Evolutionary conservation across 805 yeast genomes (phyloP).

Genomic region (Metschnikowia cubensis): DNA sequence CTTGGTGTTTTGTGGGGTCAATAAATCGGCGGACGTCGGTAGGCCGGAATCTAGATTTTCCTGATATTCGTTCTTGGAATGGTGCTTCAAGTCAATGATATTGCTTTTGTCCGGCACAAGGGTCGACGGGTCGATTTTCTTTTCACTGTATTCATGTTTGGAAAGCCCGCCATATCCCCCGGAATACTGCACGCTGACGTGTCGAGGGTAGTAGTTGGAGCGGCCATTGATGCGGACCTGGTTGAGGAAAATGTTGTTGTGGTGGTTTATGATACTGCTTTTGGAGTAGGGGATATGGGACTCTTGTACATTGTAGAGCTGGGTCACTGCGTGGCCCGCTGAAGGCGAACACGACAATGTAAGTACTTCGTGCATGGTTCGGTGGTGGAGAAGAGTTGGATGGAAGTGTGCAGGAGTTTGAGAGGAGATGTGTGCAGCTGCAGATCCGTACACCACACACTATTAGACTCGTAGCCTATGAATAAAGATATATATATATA

Average conservation of each 20-base stretch:
- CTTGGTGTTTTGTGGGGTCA: constrained; percentile 41
- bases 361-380: constrained; percentile 49
- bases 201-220: constrained; percentile 69
- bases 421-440: not conserved
- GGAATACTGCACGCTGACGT: constrained; percentile 72
- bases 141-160: constrained; percentile 45
- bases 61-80: constrained; percentile 59
- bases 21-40: constrained; percentile 18
- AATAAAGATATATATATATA: too few relatives aligned
- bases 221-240: constrained; percentile 25
- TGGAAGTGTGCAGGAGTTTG: not conserved
- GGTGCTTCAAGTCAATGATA: constrained; percentile 29
- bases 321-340: constrained; percentile 74
- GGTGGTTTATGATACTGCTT: constrained; percentile 43
- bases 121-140: constrained; percentile 8
- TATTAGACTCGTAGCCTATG: too few relatives aligned
- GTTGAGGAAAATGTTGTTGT: constrained; percentile 39
- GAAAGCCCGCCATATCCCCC: constrained; percentile 74
- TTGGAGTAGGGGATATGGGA: constrained; percentile 52
- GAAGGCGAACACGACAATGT: constrained; percentile 67
- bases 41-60: constrained; percentile 51
- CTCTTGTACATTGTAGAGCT: constrained; percentile 79
- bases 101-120: constrained; percentile 8
- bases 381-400: too few relatives aligned
- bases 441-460: too few relatives aligned